Base-by-base conservation (phyloP, 768 basidiomycete genomes). In the Pleurotus cornucopiae region DNA sequence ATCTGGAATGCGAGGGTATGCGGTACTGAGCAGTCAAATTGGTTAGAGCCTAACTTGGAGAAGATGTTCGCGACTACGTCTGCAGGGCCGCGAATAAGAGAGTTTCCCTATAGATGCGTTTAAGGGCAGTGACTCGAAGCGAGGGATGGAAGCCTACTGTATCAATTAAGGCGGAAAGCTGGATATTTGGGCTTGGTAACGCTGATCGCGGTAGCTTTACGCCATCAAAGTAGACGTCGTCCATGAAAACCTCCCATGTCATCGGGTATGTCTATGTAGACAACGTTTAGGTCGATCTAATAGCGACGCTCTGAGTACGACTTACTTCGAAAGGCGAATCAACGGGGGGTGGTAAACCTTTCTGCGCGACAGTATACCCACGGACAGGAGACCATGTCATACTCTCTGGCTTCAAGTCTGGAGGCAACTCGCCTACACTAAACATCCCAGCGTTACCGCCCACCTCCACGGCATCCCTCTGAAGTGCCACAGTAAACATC, bases 201-300 rank as follows among this genome's bases (percentile, higher is more conserved):
- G 67, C 71, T 2, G 88, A 89, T 37, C 73, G 76, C 4, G 82
- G 77, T n/a, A 91, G 70, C 60, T 71, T 74, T 58, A 75, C 63
- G 11, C 85, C 88, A 60, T 91, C 85, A 34, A 92, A 76, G 64
- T 75, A 91, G 4, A 91, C 85, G 55, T 83, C 83, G 53, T 89
- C 88, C 5, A 91, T 57, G 23, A 79, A 74, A 5, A 89, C 71
- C 66, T 91, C 89, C 89, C 89, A 91, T 9, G 83, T 75, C 23
- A 86, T 72, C 1, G 84, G 82, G 65, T 86, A 86, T 11, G 69
- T 66, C 84, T 84, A 60, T 1, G 30, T 34, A 34, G 30, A 34
- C 11, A 9, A 11, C 30, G 30, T 11, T 34, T 11, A 34, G 30
- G 11, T 30, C 7, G 7, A 11, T 34, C 30, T 11, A 34, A 11